Percentiles rank a stretch among this genome's conserved stretches.
phyloP scores from a whole-genome alignment of 495 filamentous ascomycete species.

The Hypoxylon crocopeplum region DNA sequence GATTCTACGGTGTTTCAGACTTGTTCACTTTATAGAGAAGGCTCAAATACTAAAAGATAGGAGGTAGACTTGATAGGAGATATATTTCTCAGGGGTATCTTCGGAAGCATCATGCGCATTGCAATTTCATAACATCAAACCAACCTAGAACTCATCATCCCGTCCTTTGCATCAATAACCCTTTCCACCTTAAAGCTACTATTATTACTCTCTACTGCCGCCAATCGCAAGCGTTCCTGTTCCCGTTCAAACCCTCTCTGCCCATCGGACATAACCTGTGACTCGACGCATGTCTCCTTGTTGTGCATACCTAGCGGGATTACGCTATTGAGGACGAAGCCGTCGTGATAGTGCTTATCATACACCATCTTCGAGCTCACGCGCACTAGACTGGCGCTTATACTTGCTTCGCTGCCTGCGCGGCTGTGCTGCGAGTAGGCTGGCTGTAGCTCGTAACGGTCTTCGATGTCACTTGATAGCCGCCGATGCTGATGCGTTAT shows the following conservation, averaged over 20 bases:
- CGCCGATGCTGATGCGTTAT: slow-evolving; percentile 41
- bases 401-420: slow-evolving; percentile 8
- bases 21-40: no score
- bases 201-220: background rate
- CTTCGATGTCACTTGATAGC: slow-evolving; percentile 27
- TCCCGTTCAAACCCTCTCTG: slow-evolving; percentile 26
- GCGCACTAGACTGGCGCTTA: background rate
- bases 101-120: slow-evolving; percentile 1
- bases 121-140: no score
- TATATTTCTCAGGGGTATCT: slow-evolving; percentile 13
- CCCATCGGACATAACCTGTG: slow-evolving; percentile 19
- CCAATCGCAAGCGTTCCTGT: slow-evolving; percentile 11
- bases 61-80: background rate
- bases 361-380: background rate
- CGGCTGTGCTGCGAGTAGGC: slow-evolving; percentile 3
- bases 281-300: slow-evolving; percentile 8
- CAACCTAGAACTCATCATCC: background rate
- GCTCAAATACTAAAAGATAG: no score
- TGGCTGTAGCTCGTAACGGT: slow-evolving; percentile 23
- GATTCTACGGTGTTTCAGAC: no score
- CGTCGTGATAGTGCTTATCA: slow-evolving; percentile 17
- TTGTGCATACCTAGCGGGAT: slow-evolving; percentile 5
- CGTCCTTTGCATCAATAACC: background rate
- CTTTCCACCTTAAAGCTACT: background rate
- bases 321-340: slow-evolving; percentile 16